Percentiles rank a stretch among this genome's conserved stretches.
These are phyloP conservation scores for Arthrobotrys megalospora DNA, from an alignment of 2,329 filamentous ascomycete genomes.

Conservation along the genomic window DNA sequence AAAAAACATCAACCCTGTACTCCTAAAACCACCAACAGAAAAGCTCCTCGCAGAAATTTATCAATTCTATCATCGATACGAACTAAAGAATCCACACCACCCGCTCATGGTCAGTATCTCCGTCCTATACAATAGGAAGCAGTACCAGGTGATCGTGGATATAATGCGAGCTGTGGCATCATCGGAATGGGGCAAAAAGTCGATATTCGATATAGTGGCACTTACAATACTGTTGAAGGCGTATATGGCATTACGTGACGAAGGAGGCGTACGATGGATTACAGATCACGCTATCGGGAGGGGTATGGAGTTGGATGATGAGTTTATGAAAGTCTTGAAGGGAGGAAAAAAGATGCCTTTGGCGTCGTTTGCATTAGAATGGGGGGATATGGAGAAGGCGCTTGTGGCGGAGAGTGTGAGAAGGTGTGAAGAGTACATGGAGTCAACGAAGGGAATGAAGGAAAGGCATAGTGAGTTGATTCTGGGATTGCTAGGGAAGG, in stretches of 20 bases:
- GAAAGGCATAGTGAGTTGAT: slow-evolving; percentile 37
- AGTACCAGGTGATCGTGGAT: slow-evolving; percentile 60
- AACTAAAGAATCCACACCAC: slow-evolving; percentile 62
- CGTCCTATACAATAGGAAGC: slow-evolving; percentile 44
- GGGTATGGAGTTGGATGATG: slow-evolving; percentile 36
- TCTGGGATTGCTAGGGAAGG: slow-evolving; percentile 24
- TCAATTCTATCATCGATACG: slow-evolving; percentile 59
- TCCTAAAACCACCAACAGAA: slow-evolving; percentile 23
- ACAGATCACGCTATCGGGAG: slow-evolving; percentile 39
- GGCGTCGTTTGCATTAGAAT: slow-evolving; percentile 35
- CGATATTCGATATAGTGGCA: slow-evolving; percentile 61
- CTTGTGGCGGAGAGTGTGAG: slow-evolving; percentile 18
- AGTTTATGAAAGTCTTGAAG: slow-evolving; percentile 49
- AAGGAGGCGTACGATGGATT: slow-evolving; percentile 62
- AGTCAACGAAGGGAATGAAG: slow-evolving; percentile 12
- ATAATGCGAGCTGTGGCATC: slow-evolving; percentile 62
- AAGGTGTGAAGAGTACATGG: slow-evolving; percentile 22
- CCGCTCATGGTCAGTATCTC: slow-evolving; percentile 62
- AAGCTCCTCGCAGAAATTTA: slow-evolving; percentile 58
- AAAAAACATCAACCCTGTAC: slow-evolving; percentile 21
- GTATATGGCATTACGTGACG: slow-evolving; percentile 62
- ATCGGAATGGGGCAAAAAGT: slow-evolving; percentile 59
- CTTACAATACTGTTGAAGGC: slow-evolving; percentile 63
- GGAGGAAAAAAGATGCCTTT: slow-evolving; percentile 30
- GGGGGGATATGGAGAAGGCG: slow-evolving; percentile 9